Conservation (phyloP, 2,329 filamentous ascomycete genomes). For the Fusarium hostae region DNA sequence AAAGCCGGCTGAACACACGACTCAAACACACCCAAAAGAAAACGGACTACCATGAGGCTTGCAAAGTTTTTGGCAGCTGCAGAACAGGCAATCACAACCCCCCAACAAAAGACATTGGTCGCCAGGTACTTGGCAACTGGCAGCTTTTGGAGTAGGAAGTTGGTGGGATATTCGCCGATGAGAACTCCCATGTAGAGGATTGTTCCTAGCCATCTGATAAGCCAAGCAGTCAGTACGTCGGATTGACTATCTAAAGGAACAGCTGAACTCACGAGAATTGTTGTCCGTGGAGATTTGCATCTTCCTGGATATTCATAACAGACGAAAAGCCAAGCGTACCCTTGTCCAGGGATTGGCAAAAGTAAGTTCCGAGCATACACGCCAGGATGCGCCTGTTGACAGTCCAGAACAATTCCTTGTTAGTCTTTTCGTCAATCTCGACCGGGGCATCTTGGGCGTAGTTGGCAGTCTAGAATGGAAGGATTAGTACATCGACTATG, state of each 20-base stretch:
- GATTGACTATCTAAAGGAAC: background rate
- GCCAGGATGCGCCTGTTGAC: background rate
- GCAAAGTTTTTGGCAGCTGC: conserved; percentile 53
- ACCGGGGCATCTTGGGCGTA: background rate
- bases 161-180: conserved; percentile 58
- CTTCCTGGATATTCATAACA: background rate
- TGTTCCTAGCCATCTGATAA: conserved; percentile 61
- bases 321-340: background rate
- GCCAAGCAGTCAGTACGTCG: background rate
- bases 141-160: conserved; percentile 58
- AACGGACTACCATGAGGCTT: conserved; percentile 53
- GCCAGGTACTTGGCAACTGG: conserved; percentile 58
- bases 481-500: background rate
- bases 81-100: conserved; percentile 50
- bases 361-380: background rate
- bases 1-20: conserved; percentile 58
- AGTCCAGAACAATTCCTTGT: background rate
- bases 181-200: conserved; percentile 55
- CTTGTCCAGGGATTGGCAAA: background rate
- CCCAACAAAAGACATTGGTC: conserved; percentile 57
- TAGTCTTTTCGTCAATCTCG: background rate
- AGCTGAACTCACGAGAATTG: background rate
- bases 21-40: conserved; percentile 59
- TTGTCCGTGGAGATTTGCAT: background rate
- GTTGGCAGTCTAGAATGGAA: background rate